phyloP scores from a whole-genome alignment of 305 asterid genomes.

The Andrographis paniculata region DNA sequence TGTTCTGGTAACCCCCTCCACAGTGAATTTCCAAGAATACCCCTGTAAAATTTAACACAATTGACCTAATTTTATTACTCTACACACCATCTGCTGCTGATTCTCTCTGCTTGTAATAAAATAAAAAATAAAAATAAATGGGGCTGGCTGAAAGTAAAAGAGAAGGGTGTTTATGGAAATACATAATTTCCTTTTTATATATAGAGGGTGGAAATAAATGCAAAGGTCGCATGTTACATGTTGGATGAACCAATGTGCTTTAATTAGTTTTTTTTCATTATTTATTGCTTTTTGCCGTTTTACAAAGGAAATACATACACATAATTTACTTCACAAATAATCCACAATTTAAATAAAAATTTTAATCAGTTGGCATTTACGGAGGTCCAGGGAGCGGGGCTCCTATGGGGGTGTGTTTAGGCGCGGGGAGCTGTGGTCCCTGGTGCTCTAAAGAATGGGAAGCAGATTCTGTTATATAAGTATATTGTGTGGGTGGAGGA shows the following conservation, averaged over 20 bases:
- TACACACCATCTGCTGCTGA: slow-evolving; percentile 8
- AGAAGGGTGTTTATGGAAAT: slow-evolving; percentile 27
- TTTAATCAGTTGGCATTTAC: no score
- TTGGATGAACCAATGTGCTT: slow-evolving; percentile 30
- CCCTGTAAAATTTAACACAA: slow-evolving; percentile 10
- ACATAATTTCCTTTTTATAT: neutral
- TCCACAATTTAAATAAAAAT: slow-evolving; percentile 25
- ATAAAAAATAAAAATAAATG: neutral
- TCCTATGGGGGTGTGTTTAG: no score
- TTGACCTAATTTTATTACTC: slow-evolving; percentile 9
- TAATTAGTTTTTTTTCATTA: slow-evolving; percentile 21
- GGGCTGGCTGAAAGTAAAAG: slow-evolving; percentile 15
- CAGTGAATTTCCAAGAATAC: slow-evolving; percentile 18
- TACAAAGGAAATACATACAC: slow-evolving; percentile 14
- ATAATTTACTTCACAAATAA: slow-evolving; percentile 20
- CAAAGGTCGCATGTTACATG: slow-evolving; percentile 75
- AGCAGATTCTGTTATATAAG: neutral
- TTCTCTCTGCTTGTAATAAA: slow-evolving; percentile 8
- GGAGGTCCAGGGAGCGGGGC: no score
- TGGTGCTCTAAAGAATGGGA: neutral
- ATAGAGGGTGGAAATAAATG: slow-evolving; percentile 38
- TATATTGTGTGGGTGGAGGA: slow-evolving; percentile 42
- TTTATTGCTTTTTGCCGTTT: slow-evolving; percentile 59
- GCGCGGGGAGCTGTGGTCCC: no score
- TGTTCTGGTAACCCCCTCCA: slow-evolving; percentile 23